phyloP scores from a whole-genome alignment of 192 early-diverging fungal genomes.

The Umbelopsis vinacea region DNA sequence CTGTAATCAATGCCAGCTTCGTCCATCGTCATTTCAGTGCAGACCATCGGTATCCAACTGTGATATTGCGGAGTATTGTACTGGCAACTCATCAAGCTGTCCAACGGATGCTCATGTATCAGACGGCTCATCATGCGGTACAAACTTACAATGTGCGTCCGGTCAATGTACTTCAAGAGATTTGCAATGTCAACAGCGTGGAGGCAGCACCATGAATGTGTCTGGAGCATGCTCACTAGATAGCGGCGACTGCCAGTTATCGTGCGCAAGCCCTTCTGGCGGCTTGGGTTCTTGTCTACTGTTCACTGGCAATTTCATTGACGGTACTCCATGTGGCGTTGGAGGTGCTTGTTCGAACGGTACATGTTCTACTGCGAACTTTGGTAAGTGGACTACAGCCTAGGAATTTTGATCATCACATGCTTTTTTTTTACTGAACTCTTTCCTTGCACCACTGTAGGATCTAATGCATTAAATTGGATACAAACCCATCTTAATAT shows the following conservation, averaged over 20 bases:
- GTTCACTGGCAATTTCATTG: slow-evolving; percentile 67
- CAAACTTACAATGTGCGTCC: slow-evolving; percentile 61
- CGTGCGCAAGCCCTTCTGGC: slow-evolving; percentile 60
- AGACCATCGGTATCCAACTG: slow-evolving; percentile 77
- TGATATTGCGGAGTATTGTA: slow-evolving; percentile 79
- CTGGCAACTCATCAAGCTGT: slow-evolving; percentile 71
- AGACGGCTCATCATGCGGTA: slow-evolving; percentile 73
- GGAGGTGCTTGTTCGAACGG: slow-evolving; percentile 64
- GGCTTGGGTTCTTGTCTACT: slow-evolving; percentile 46
- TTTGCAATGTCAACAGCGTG: slow-evolving; percentile 67
- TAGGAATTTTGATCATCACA: neutral
- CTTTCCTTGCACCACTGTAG: neutral
- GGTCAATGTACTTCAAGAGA: slow-evolving; percentile 78
- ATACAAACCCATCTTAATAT: slow-evolving; percentile 30
- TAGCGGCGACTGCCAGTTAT: slow-evolving; percentile 63
- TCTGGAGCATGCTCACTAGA: slow-evolving; percentile 57
- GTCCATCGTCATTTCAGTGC: slow-evolving; percentile 64
- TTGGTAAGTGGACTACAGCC: slow-evolving; percentile 15
- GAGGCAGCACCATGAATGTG: slow-evolving; percentile 48
- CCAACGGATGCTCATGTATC: slow-evolving; percentile 66
- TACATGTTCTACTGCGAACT: slow-evolving; percentile 35
- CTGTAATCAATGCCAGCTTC: slow-evolving; percentile 73
- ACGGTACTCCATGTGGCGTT: slow-evolving; percentile 73
- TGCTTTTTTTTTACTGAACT: too few species aligned
- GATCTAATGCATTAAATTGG: slow-evolving; percentile 22